These are phyloP conservation scores for Verticillium klebahnii DNA, from an alignment of 2,329 filamentous ascomycete genomes.

Conservation along the genomic window DNA sequence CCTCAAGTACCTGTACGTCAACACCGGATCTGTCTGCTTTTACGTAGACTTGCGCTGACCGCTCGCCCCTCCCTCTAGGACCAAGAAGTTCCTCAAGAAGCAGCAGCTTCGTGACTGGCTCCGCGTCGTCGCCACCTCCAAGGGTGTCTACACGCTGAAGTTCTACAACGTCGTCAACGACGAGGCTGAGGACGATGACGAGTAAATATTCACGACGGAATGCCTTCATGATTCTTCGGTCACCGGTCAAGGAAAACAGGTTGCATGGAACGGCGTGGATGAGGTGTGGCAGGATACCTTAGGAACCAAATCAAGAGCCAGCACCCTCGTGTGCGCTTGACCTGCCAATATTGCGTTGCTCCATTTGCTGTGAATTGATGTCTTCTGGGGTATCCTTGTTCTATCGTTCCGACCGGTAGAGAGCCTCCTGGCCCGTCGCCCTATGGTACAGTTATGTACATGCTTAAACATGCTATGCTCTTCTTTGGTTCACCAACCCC, in stretches of 20 bases:
- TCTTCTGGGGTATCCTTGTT: constrained; percentile 8
- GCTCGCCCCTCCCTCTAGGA: constrained; percentile 48
- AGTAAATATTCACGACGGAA: constrained; percentile 57
- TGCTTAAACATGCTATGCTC: neutral
- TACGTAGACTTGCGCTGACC: neutral
- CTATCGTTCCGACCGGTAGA: constrained; percentile 1
- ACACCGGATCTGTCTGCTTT: neutral
- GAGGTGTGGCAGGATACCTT: constrained; percentile 11
- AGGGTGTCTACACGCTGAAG: constrained; percentile 98
- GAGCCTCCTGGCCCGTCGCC: neutral
- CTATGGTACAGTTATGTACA: neutral
- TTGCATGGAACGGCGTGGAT: constrained; percentile 13
- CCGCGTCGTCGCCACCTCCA: constrained; percentile 94
- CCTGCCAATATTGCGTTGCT: constrained; percentile 6
- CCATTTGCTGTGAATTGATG: constrained; percentile 1
- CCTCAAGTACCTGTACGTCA: constrained; percentile 95
- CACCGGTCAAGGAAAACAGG: constrained; percentile 4
- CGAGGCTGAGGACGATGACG: constrained; percentile 95
- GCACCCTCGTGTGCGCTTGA: constrained; percentile 14
- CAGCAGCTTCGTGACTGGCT: constrained; percentile 99
- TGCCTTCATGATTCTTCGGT: neutral
- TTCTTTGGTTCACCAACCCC: neutral
- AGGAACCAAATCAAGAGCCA: constrained; percentile 11
- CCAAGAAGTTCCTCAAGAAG: constrained; percentile 99
- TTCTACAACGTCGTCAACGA: constrained; percentile 99